Evolutionary conservation across 208 protist genomes (phyloP), one percentile per base, ranked within the genome.

Genomic region (Sergeia podlipaevii): DNA sequence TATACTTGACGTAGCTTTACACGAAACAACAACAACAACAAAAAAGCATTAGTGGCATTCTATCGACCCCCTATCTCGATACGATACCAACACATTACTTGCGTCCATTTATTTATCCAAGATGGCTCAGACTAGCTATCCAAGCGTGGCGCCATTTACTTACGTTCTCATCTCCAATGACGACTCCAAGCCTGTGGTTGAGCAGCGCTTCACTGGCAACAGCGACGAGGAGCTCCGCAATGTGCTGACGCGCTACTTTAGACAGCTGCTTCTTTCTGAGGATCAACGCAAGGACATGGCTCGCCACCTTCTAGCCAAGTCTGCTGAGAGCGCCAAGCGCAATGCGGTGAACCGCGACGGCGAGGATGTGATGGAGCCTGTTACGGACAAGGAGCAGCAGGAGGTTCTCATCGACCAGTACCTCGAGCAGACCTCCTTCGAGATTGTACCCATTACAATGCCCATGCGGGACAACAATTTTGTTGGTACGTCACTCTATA

Each of bases 391-490:
- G 17, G 42, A 78, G 50, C 61, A 76, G 33, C 87, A 89, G 51
- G 51, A 84, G 20, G 66, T 47, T n/a, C 61, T 89, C 47, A 84
- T 87, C 49, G 67, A 76, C 20, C 56, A 82, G 28, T 93, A 85
- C 52, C 70, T 93, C 20, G 79, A 89, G 24, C 64, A 87, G 33
- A 74, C 67, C 13, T 85, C 80, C 13, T 93, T 82, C 51, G 85
- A 96, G 46, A 92, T 96, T 46, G 76, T 96, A 20, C 89, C 89
- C 3, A 62, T 96, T 43, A 72, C 78, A 23, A 91, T 92, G 85
- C 89, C 89, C 33, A 81, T 62, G 36, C 65, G 70, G 27, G 52
- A 55, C n/a, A 90, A 77, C 17, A 51, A 74, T 33, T 96, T 79
- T 53, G 77, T 93, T 11, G 89, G 82, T 26, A 87, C 76, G 17